Evolutionary conservation across 1,139 yeast genomes (phyloP).

Genomic region (Suzukiozyma palmioleophila): DNA sequence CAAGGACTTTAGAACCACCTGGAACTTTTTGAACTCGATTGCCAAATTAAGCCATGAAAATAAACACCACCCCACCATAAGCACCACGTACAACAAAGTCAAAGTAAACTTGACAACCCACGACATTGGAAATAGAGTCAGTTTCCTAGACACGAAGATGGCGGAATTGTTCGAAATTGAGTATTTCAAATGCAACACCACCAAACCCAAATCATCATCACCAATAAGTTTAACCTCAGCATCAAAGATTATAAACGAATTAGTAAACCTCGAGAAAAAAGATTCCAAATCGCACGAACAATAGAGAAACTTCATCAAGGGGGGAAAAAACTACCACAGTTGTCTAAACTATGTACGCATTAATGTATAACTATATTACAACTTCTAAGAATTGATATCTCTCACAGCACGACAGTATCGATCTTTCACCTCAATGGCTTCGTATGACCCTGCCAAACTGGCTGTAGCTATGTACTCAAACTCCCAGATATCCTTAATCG

Average conservation of each 20-base stretch:
- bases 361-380: slow-evolving; percentile 1
- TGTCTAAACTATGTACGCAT: background rate
- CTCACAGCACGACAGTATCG: slow-evolving; percentile 63
- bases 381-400: slow-evolving; percentile 6
- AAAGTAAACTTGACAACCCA: slow-evolving; percentile 61
- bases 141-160: slow-evolving; percentile 55
- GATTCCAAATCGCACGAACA: background rate
- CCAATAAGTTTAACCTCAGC: slow-evolving; percentile 4
- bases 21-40: slow-evolving; percentile 61
- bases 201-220: slow-evolving; percentile 3
- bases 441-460: slow-evolving; percentile 88
- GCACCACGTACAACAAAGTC: slow-evolving; percentile 60
- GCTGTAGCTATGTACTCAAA: slow-evolving; percentile 69
- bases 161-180: slow-evolving; percentile 36
- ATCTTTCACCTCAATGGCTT: slow-evolving; percentile 83
- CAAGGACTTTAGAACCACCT: slow-evolving; percentile 52
- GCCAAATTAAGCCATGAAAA: slow-evolving; percentile 55
- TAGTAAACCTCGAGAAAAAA: slow-evolving; percentile 8
- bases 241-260: slow-evolving; percentile 14
- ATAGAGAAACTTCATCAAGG: no score
- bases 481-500: slow-evolving; percentile 64
- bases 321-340: no score
- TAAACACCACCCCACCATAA: slow-evolving; percentile 74
- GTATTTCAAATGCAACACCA: slow-evolving; percentile 7
- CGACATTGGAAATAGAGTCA: slow-evolving; percentile 52